phyloP scores from a whole-genome alignment of 352 stramenopile genomes.

The Phytophthora vignae region DNA sequence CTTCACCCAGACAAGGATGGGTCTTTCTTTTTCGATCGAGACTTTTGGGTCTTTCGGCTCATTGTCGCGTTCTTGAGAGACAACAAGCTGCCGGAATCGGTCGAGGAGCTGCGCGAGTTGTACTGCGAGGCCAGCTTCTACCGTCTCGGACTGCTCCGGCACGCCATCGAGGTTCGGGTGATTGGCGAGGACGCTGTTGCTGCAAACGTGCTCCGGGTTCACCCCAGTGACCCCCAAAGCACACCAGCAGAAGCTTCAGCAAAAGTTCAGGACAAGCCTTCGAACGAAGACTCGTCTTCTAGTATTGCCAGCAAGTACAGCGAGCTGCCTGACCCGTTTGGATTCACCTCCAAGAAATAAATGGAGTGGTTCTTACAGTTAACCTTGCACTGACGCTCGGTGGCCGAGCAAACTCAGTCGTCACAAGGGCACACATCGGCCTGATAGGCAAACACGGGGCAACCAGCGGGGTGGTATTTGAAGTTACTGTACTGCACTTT shows the following conservation, averaged over 20 bases:
- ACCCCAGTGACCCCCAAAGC: slow-evolving; percentile 2
- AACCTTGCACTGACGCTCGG: too few species aligned
- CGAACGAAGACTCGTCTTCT: not conserved
- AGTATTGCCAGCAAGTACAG: slow-evolving; percentile 51
- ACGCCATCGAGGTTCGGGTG: slow-evolving; percentile 83
- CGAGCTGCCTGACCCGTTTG: slow-evolving; percentile 70
- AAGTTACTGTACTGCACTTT: too few species aligned
- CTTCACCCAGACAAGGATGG: slow-evolving; percentile 56
- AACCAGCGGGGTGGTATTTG: too few species aligned
- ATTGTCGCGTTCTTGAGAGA: slow-evolving; percentile 76
- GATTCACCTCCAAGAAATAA: slow-evolving; percentile 69
- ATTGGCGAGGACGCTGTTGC: slow-evolving; percentile 63
- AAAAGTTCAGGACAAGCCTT: slow-evolving; percentile 9
- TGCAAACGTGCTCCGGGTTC: slow-evolving; percentile 28
- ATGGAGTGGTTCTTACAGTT: not conserved
- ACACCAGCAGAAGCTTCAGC: not conserved
- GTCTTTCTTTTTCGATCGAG: slow-evolving; percentile 80
- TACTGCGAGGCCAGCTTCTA: slow-evolving; percentile 87
- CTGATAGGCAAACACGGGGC: too few species aligned
- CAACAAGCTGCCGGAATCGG: slow-evolving; percentile 59
- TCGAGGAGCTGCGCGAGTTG: slow-evolving; percentile 74
- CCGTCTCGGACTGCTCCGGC: slow-evolving; percentile 70
- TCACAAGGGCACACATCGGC: too few species aligned
- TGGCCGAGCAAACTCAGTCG: not conserved
- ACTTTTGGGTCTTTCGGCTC: slow-evolving; percentile 79